phyloP scores from a whole-genome alignment of 2,329 filamentous ascomycete genomes.

The Ophiosphaerella narmari region DNA sequence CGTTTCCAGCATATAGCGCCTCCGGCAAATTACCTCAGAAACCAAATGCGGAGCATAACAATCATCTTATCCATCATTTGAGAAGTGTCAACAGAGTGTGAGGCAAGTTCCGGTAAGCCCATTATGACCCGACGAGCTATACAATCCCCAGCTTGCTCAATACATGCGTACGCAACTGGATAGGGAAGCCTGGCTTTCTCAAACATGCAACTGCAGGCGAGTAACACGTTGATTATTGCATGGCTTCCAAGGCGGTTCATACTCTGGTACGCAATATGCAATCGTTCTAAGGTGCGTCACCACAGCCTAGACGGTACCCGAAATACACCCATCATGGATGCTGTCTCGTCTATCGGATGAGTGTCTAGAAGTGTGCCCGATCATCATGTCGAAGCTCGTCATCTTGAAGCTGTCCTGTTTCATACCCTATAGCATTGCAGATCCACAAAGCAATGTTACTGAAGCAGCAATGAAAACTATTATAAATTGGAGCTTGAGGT shows the following conservation, averaged over 20 bases:
- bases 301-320: constrained; percentile 1
- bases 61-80: constrained; percentile 2
- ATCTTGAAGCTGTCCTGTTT: neutral
- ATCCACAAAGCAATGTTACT: neutral
- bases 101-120: constrained; percentile 2
- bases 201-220: neutral
- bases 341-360: neutral
- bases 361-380: neutral
- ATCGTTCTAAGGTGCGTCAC: neutral
- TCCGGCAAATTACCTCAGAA: neutral
- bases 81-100: constrained; percentile 2
- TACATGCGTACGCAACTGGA: neutral
- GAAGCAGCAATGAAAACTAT: no score
- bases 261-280: neutral
- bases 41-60: neutral
- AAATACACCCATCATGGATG: neutral
- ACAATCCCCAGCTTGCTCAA: neutral
- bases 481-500: no score
- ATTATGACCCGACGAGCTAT: neutral
- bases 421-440: neutral
- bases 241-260: neutral
- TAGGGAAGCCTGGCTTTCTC: constrained; percentile 1
- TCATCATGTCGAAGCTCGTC: neutral
- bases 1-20: neutral
- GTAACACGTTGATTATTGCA: constrained; percentile 2